Conservation (phyloP, 768 basidiomycete species). For the Tylopilus plumbeoviolaceoides region DNA sequence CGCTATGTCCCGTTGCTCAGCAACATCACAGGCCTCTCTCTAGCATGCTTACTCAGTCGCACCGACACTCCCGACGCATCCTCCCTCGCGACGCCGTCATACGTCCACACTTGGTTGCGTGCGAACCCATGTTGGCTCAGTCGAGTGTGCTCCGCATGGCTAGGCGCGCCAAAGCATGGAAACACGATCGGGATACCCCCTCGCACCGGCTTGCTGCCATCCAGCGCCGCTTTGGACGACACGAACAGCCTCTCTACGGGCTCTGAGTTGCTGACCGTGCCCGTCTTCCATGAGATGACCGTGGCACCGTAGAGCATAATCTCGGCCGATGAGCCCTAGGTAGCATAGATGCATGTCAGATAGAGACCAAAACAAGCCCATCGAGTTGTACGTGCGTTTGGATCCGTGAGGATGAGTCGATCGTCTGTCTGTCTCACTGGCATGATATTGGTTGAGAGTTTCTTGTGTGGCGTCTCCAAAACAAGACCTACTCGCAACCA, state of each 20-base stretch:
- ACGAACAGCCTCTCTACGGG: slow-evolving; percentile 74
- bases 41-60: slow-evolving; percentile 56
- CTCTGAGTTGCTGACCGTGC: slow-evolving; percentile 31
- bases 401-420: slow-evolving; percentile 52
- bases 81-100: slow-evolving; percentile 60
- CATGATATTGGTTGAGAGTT: slow-evolving; percentile 37
- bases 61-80: slow-evolving; percentile 71
- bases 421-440: slow-evolving; percentile 46
- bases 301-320: slow-evolving; percentile 83
- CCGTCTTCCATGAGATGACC: slow-evolving; percentile 79
- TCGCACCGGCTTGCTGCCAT: slow-evolving; percentile 75
- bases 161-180: slow-evolving; percentile 86
- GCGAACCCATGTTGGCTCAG: slow-evolving; percentile 92
- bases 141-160: slow-evolving; percentile 62
- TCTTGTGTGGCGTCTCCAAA: slow-evolving; percentile 19
- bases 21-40: background rate
- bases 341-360: background rate
- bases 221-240: slow-evolving; percentile 72
- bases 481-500: slow-evolving; percentile 1
- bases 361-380: background rate
- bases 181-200: slow-evolving; percentile 65
- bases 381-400: slow-evolving; percentile 42
- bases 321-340: slow-evolving; percentile 61
- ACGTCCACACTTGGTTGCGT: slow-evolving; percentile 70
- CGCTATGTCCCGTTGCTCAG: slow-evolving; percentile 35